Evolutionary conservation across 2,329 filamentous ascomycete species (phyloP).

Genomic region (Phaeoacremonium minimum): DNA sequence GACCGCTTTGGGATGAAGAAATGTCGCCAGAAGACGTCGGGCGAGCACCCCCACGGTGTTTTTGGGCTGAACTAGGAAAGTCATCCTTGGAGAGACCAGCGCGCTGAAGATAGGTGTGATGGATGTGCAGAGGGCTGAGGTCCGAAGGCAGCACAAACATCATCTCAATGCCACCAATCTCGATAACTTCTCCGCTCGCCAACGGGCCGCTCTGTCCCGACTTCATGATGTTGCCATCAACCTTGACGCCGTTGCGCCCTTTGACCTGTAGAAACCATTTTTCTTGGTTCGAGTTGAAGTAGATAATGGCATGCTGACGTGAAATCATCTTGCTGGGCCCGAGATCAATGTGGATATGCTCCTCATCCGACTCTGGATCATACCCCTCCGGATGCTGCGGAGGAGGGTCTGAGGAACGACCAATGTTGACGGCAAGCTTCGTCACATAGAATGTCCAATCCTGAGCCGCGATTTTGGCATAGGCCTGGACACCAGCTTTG

Average conservation of each 20-base stretch:
- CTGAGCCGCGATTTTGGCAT: conserved; percentile 75
- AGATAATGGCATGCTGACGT: conserved; percentile 70
- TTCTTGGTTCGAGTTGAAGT: conserved; percentile 63
- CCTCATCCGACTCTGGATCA: conserved; percentile 39
- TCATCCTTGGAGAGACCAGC: conserved; percentile 45
- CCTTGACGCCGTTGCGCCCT: conserved; percentile 84
- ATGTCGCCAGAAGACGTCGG: conserved; percentile 13
- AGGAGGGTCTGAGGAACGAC: conserved; percentile 57
- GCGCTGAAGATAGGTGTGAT: conserved; percentile 65
- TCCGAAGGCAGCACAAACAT: conserved; percentile 92
- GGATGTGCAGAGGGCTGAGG: conserved; percentile 60
- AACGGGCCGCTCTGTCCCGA: conserved; percentile 63
- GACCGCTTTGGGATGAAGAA: conserved; percentile 17
- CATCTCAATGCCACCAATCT: conserved; percentile 93
- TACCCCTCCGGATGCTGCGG: conserved; percentile 28
- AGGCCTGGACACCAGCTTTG: conserved; percentile 64
- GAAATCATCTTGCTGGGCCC: conserved; percentile 80
- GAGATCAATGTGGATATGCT: conserved; percentile 78
- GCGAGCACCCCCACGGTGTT: conserved; percentile 3
- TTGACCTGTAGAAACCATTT: conserved; percentile 84
- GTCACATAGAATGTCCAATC: conserved; percentile 85
- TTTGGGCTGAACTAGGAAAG: conserved; percentile 9
- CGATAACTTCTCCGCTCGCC: conserved; percentile 83
- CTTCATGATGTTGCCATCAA: conserved; percentile 71
- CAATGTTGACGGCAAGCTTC: conserved; percentile 71